Evolutionary conservation across 2,329 filamentous ascomycete genomes (phyloP), one percentile per base, ranked within the genome.

Genomic region (Pseudocercospora eumusae): DNA sequence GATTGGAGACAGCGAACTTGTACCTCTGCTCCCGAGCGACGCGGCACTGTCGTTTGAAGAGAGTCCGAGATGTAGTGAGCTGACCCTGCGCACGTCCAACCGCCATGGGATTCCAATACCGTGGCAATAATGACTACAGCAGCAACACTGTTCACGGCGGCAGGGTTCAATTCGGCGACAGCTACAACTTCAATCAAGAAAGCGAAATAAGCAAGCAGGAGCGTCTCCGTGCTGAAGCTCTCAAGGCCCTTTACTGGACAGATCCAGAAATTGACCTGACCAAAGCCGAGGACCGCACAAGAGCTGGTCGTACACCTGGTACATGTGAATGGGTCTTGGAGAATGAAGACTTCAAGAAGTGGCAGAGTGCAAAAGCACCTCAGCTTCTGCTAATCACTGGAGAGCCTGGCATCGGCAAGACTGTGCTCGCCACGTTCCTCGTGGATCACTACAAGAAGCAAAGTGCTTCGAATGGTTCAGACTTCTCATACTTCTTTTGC

Each of bases 381-480:
- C 52, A 55, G 10, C 28, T 55, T 15, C 52, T 55, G 1, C 33
- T 36, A 0, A 4, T 55, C 7, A 20, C 21, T 2, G 57, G 57
- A n/a, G 33, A 60, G 36, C 57, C 57, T 23, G 57, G 57, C 4
- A 60, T 60, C 18, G 57, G 57, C 7, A 60, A 60, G 57, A 60
- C 57, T 5, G 31, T 40, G 7, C 40, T 60, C 8, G 49, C 57
- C 8, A 60, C 57, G 5, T 54, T 55, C 36, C 33, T 60, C 9
- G 23, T 55, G 0, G 50, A 60, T 20, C 15, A 28, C 2, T n/a
- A 55, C n/a, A 31, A n/a, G 18, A 3, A 18, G 31, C 27, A 40
- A 36, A 9, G 4, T 20, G 28, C 9, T 4, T 20, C 31, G 6
- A 23, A 13, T 2, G 13, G 15, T 13, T 36, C 57, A 20, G 25